Base-by-base conservation (phyloP, 805 yeast species). In the Wickerhamiella domercqiae region DNA sequence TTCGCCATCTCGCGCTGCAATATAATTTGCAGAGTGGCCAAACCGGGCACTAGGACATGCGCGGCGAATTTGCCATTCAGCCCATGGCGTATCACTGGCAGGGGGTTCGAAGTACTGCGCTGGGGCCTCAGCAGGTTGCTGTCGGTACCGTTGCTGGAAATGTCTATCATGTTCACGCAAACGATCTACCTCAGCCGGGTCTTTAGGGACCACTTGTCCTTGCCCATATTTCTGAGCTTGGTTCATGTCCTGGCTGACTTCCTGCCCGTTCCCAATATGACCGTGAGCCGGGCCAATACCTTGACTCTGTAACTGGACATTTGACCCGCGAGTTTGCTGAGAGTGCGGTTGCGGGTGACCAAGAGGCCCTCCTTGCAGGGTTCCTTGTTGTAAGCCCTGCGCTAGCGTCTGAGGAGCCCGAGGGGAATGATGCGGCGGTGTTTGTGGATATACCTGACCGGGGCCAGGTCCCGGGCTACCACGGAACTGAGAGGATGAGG, bases 11-110 rank as follows among this genome's bases (percentile, higher is more conserved):
- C 82, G 84, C 11, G 90, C 75, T 4, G 83, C 69, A 18, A 73
- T 61, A 18, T 78, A 62, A 2, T 93, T 80, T 0, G 90, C 77
- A 1, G 93, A 82, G 58, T 87, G 97, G 48, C 96, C 77, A 55
- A 83, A 84, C 32, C 98, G 71, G 3, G 99, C 97, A 53, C 87
- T 84, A 1, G 97, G 98, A 2, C 90, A 79, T 3, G 60, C 60
- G 29, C 59, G 55, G 37, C 48, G 46, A 36, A 58, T 48, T 30
- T 38, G 41, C 41, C 50, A 49, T 42, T 53, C 53, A 21, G 55
- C 49, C 61, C 61, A 53, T 30, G 64, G 61, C 36, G 54, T 46
- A 29, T 45, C 52, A 33, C 47, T 43, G 19, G 44, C 14, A 11
- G 35, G 40, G 13, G 30, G 30, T 13, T 37, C 35, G 14, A 24